Evolutionary conservation across 441 rosid genomes (phyloP).

Genomic region (Gossypium gossypioides): DNA sequence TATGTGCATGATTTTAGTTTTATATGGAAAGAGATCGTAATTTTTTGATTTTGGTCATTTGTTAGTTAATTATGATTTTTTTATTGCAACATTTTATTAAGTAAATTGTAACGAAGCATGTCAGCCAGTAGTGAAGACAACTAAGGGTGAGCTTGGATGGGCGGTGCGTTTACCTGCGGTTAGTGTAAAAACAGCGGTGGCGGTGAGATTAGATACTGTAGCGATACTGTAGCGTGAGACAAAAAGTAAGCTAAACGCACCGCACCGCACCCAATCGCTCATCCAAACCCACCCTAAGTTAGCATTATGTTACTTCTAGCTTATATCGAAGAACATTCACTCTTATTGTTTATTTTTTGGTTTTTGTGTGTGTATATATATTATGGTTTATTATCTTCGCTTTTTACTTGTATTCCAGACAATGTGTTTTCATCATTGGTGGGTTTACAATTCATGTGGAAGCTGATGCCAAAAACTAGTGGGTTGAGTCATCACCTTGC

Average conservation of each 20-base stretch:
- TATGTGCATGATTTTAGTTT: background rate
- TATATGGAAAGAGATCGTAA: background rate
- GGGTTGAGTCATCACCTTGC: constrained; percentile 67
- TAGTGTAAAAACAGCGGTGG: too few relatives aligned
- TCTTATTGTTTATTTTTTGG: background rate
- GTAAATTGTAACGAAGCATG: background rate
- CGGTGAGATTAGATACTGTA: too few relatives aligned
- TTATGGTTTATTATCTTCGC: constrained; percentile 7
- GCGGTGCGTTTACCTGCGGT: too few relatives aligned
- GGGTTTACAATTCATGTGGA: constrained; percentile 90
- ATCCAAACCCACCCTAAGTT: too few relatives aligned
- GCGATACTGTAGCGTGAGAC: too few relatives aligned
- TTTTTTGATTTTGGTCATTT: background rate
- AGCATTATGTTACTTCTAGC: background rate
- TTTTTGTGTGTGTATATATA: background rate
- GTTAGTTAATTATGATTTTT: background rate
- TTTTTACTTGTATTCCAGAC: constrained; percentile 40
- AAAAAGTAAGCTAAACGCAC: too few relatives aligned
- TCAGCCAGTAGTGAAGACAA: background rate
- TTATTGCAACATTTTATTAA: background rate
- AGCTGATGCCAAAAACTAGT: constrained; percentile 46
- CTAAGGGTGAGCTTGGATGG: too few relatives aligned
- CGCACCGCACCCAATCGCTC: too few relatives aligned
- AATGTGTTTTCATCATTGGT: constrained; percentile 87
- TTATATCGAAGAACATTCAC: background rate